Evolutionary conservation across 1,284 basidiomycete species (phyloP).

Genomic region (Exobasidium rhododendri): DNA sequence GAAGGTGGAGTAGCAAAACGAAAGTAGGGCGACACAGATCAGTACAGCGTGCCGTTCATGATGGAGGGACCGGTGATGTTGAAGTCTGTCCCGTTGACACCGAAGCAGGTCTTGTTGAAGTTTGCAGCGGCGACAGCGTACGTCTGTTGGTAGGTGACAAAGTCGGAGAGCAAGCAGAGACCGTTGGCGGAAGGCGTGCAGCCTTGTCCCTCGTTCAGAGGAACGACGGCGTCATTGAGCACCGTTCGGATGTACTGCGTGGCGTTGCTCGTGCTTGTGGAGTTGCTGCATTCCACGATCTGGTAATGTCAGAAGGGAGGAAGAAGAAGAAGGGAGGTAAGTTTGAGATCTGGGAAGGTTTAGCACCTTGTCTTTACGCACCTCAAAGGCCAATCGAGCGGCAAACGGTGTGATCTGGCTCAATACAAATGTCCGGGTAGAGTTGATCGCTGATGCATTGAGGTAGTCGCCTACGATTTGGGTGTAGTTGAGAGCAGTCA

Average conservation of each 20-base stretch:
- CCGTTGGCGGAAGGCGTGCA: slow-evolving; percentile 6
- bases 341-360: background rate
- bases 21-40: too few species aligned
- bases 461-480: slow-evolving; percentile 32
- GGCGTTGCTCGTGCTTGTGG: slow-evolving; percentile 7
- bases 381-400: slow-evolving; percentile 34
- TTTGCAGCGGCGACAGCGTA: slow-evolving; percentile 35
- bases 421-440: slow-evolving; percentile 26
- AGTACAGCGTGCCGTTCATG: slow-evolving; percentile 27
- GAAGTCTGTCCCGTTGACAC: slow-evolving; percentile 42
- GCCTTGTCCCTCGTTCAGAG: slow-evolving; percentile 49
- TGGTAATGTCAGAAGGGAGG: too few species aligned
- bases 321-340: background rate
- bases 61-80: slow-evolving; percentile 29
- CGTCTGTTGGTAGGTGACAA: slow-evolving; percentile 60
- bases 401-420: slow-evolving; percentile 40
- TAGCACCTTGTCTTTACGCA: slow-evolving; percentile 25
- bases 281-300: background rate
- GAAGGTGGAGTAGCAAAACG: too few species aligned
- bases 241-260: slow-evolving; percentile 70
- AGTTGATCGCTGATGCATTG: slow-evolving; percentile 11
- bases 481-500: slow-evolving; percentile 48
- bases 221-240: slow-evolving; percentile 82
- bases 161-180: slow-evolving; percentile 72
- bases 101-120: slow-evolving; percentile 44